A percentile compares a stretch with the other conserved stretches of the same genome.
phyloP scores from a whole-genome alignment of 768 basidiomycete species.

The Lyophyllum decastes region DNA sequence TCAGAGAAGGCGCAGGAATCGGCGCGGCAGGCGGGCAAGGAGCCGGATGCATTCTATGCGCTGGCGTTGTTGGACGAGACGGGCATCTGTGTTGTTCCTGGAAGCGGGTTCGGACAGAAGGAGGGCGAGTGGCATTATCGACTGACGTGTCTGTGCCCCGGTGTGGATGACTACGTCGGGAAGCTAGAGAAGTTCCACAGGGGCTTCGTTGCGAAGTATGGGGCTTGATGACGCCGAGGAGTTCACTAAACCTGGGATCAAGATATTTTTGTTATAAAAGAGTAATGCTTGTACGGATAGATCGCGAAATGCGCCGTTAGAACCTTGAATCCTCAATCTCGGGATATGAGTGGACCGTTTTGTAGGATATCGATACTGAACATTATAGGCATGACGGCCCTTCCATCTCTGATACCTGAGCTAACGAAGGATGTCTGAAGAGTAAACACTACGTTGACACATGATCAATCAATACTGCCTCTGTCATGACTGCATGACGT shows the following conservation, averaged over 20 bases:
- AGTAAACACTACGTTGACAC: too few relatives aligned
- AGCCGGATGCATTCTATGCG: slow-evolving; percentile 89
- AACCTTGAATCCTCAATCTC: too few relatives aligned
- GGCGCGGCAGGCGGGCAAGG: slow-evolving; percentile 71
- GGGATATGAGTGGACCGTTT: too few relatives aligned
- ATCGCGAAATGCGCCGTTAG: background rate
- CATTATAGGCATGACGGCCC: too few relatives aligned
- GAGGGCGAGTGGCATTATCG: slow-evolving; percentile 90
- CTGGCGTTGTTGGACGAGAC: slow-evolving; percentile 83
- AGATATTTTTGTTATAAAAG: background rate
- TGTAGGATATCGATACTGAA: too few relatives aligned
- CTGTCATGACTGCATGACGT: too few relatives aligned
- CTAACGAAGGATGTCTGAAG: too few relatives aligned
- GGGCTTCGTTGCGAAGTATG: slow-evolving; percentile 29
- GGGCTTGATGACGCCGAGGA: slow-evolving; percentile 8
- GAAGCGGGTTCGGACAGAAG: slow-evolving; percentile 93
- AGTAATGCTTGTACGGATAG: background rate
- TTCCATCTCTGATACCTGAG: too few relatives aligned
- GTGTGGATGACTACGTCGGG: slow-evolving; percentile 88
- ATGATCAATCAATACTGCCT: too few relatives aligned
- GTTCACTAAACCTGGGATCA: too few relatives aligned
- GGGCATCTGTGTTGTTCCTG: slow-evolving; percentile 93
- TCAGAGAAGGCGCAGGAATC: slow-evolving; percentile 72
- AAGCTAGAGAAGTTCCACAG: slow-evolving; percentile 64
- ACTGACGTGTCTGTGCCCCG: slow-evolving; percentile 92